Conservation (phyloP, 768 basidiomycete genomes). For the Strobilomyces confusus region DNA sequence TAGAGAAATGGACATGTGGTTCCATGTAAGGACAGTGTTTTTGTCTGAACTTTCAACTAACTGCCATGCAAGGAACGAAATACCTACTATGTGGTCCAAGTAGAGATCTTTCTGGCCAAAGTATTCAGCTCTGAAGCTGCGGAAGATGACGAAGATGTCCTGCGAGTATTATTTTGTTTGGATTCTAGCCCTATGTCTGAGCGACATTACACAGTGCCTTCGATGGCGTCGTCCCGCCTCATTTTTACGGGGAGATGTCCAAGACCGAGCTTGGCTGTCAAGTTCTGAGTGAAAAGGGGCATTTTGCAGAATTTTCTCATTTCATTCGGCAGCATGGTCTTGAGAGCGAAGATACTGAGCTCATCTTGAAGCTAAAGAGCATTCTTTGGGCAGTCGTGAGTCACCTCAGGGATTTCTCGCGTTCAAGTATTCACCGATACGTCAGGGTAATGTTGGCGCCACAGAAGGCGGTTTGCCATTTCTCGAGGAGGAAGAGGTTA, state of each 20-base stretch:
- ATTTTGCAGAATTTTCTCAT: conserved; percentile 87
- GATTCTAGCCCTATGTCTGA: not conserved
- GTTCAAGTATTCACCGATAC: conserved; percentile 1
- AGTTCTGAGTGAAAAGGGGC: conserved; percentile 83
- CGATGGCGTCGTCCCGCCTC: conserved; percentile 85
- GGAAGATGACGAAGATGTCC: conserved; percentile 65
- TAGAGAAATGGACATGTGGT: conserved; percentile 94
- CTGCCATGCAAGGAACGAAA: conserved; percentile 75
- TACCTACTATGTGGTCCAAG: conserved; percentile 86
- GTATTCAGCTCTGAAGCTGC: conserved; percentile 55
- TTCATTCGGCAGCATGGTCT: conserved; percentile 85
- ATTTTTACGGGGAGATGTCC: conserved; percentile 97
- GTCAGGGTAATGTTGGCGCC: conserved; percentile 89
- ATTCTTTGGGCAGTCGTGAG: conserved; percentile 95
- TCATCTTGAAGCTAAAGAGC: conserved; percentile 89
- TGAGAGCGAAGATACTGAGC: conserved; percentile 77
- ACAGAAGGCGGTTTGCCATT: conserved; percentile 90
- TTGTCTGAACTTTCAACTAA: not conserved
- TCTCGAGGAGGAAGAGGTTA: conserved; percentile 92
- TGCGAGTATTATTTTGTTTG: conserved; percentile 35
- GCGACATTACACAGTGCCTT: conserved; percentile 47
- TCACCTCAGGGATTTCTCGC: conserved; percentile 10
- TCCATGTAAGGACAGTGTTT: conserved; percentile 57
- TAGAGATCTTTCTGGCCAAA: conserved; percentile 86
- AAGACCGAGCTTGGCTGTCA: conserved; percentile 95